These are phyloP conservation scores for Colletotrichum sp. DNA, from an alignment of 2,329 filamentous ascomycete genomes.

Conservation along the genomic window DNA sequence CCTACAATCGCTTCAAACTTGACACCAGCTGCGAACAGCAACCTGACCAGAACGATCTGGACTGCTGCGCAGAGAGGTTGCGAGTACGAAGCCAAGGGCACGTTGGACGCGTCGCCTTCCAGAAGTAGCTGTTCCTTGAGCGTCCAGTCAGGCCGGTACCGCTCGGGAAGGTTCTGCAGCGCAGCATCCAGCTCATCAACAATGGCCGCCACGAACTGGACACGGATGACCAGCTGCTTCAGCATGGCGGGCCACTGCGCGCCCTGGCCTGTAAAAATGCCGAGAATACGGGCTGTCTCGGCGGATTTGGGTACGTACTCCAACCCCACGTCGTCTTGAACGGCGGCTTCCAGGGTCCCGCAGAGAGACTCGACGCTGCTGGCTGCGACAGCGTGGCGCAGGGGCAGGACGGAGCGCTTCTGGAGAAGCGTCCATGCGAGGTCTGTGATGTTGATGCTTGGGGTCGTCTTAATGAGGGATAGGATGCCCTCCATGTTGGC, in stretches of 20 bases:
- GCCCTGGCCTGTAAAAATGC: slow-evolving; percentile 24
- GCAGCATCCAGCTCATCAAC: slow-evolving; percentile 26
- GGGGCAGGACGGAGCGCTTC: background rate
- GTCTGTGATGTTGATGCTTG: background rate
- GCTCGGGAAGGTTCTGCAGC: slow-evolving; percentile 16
- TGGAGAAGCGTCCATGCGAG: background rate
- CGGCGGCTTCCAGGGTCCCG: background rate
- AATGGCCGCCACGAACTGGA: background rate
- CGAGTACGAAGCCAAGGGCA: background rate
- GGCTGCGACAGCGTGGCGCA: background rate
- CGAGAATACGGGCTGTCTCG: background rate
- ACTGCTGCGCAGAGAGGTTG: background rate
- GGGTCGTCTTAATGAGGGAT: background rate
- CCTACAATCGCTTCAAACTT: background rate
- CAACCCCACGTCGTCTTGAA: background rate
- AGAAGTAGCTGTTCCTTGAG: background rate
- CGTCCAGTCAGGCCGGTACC: background rate
- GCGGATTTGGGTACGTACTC: background rate
- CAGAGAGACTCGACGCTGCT: background rate
- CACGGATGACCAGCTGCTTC: background rate
- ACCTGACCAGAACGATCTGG: slow-evolving; percentile 28
- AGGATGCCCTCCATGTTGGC: background rate
- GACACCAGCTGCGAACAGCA: slow-evolving; percentile 33
- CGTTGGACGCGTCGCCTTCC: background rate
- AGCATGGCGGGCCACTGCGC: background rate